Evolutionary conservation across 2,329 filamentous ascomycete species (phyloP), one percentile per base, ranked within the genome.

Genomic region (Aureobasidium sp.): DNA sequence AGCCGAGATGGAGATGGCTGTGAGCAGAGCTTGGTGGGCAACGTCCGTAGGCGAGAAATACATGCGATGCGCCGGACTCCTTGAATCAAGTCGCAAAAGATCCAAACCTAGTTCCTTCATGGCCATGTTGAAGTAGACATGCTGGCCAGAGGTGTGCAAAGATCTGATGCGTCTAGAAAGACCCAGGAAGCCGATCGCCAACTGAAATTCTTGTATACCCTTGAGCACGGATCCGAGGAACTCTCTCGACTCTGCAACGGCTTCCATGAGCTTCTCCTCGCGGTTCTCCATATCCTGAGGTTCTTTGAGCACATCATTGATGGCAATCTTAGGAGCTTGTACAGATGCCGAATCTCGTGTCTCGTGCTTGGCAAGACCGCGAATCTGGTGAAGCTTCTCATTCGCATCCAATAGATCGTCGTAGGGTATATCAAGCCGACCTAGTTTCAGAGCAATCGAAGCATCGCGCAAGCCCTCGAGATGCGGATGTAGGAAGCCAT

Each of bases 31-130:
- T 78, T 99, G 93, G 73, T 99, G 94, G 13, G 94, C 94, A 69
- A 97, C 87, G 71, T 97, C 94, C 65, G 91, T 88, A 26, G 88
- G 86, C 2, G 92, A 90, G 71, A 99, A 99, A 75, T 99, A 97
- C 94, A 97, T 99, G 66, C 94, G 87, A 79, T 99, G 94, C 0
- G 93, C 91, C 0, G 94, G 91, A 17, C 92, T 96, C 69, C 90
- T 93, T 46, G 90, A 88, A 72, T 99, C 93, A 61, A 99, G 82
- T 26, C 93, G 87, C 72, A 97, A 88, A 44, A 99, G 79, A 71
- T 99, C 94, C 71, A 99, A 84, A 64, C 93, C 93, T 46, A 99
- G 86, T 73, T 99, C 95, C 73, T 99, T 97, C 84, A 96, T 96
- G 7, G 93, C 91, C 48, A 92, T 83, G 70, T 93, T 96, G 64